Percentiles rank a stretch among this genome's conserved stretches.
These are phyloP conservation scores for Lomentospora prolificans DNA, from an alignment of 2,329 filamentous ascomycete species.

Conservation along the genomic window DNA sequence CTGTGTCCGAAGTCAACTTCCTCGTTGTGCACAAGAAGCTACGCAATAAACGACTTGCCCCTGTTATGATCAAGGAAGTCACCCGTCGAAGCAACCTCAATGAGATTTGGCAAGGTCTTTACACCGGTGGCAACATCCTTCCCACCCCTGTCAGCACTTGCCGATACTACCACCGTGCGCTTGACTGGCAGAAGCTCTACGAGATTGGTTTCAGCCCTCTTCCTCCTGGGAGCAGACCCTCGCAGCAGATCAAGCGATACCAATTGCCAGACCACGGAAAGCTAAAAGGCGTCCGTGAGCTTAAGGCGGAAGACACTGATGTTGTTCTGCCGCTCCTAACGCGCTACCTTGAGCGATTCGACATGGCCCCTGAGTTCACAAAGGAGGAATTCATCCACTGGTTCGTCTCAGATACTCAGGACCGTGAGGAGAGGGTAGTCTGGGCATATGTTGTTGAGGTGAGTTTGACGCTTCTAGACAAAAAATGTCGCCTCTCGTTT, in stretches of 20 bases:
- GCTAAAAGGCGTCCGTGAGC: conserved; percentile 66
- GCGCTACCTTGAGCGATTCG: conserved; percentile 69
- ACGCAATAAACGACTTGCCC: conserved; percentile 81
- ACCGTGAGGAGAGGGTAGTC: conserved; percentile 71
- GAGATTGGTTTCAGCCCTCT: conserved; percentile 90
- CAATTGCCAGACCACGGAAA: conserved; percentile 65
- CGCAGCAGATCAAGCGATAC: conserved; percentile 79
- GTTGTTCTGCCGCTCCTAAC: conserved; percentile 65
- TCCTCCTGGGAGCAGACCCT: conserved; percentile 71
- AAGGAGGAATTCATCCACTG: conserved; percentile 80
- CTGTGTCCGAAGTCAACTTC: conserved; percentile 92
- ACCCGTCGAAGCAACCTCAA: conserved; percentile 82
- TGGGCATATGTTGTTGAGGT: conserved; percentile 90
- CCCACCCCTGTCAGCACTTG: conserved; percentile 89
- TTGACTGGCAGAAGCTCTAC: conserved; percentile 95
- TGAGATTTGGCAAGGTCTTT: conserved; percentile 88
- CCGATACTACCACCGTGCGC: conserved; percentile 85
- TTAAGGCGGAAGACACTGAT: conserved; percentile 70
- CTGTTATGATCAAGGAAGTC: conserved; percentile 95
- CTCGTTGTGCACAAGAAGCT: conserved; percentile 98
- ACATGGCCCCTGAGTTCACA: conserved; percentile 74
- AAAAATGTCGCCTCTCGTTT: not conserved
- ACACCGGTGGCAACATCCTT: conserved; percentile 84
- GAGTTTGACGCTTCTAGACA: conserved; percentile 13
- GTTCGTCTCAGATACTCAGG: conserved; percentile 44